phyloP scores from a whole-genome alignment of 345 rosid species.

The Cardamine chenopodiifolia region DNA sequence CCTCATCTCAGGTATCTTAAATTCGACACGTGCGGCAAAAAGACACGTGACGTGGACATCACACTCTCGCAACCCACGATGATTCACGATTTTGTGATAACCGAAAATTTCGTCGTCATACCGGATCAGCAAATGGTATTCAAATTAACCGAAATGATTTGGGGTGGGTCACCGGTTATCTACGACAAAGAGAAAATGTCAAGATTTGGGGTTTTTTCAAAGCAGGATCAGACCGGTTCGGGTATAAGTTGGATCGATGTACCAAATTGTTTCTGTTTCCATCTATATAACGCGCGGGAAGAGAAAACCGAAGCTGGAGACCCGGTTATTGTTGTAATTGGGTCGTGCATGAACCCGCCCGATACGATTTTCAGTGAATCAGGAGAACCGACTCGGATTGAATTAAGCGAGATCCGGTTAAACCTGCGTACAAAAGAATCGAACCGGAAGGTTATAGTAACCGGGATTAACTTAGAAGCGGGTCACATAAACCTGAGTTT shows the following conservation, averaged over 20 bases:
- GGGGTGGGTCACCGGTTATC: constrained; percentile 76
- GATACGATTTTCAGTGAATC: constrained; percentile 65
- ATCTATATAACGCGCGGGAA: constrained; percentile 85
- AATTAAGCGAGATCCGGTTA: constrained; percentile 58
- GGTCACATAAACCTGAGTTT: constrained; percentile 55
- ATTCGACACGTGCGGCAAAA: constrained; percentile 53
- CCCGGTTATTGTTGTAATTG: constrained; percentile 50
- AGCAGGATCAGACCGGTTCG: constrained; percentile 48
- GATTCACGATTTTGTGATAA: constrained; percentile 77
- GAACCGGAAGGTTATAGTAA: constrained; percentile 40
- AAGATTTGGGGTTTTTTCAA: constrained; percentile 57
- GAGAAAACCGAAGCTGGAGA: constrained; percentile 48
- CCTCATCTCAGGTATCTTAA: constrained; percentile 65
- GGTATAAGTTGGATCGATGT: constrained; percentile 59
- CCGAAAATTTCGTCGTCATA: constrained; percentile 54
- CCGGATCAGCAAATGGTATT: constrained; percentile 85
- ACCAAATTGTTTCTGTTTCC: constrained; percentile 68
- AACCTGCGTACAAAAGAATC: constrained; percentile 57
- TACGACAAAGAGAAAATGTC: constrained; percentile 53
- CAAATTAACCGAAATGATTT: constrained; percentile 64
- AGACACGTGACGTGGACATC: constrained; percentile 55
- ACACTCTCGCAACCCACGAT: constrained; percentile 57
- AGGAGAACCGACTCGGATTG: constrained; percentile 38
- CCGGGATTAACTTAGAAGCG: constrained; percentile 64
- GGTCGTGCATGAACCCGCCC: constrained; percentile 81